Conservation (phyloP, 768 basidiomycete species). For the Phaeotremella skinneri region DNA sequence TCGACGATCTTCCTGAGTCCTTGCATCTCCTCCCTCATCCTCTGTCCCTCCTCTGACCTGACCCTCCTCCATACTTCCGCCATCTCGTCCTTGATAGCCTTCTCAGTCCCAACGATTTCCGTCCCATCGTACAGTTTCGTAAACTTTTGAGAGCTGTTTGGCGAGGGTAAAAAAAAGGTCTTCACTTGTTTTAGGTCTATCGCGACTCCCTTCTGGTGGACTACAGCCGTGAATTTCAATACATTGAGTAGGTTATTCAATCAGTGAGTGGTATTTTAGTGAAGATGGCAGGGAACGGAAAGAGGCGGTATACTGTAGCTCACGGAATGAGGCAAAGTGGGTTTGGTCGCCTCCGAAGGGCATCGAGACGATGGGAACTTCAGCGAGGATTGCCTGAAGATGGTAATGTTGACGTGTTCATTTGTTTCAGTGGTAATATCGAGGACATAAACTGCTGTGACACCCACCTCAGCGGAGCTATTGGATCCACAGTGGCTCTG, state of each 20-base stretch:
- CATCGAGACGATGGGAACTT: conserved; percentile 20
- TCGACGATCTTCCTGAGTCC: conserved; percentile 10
- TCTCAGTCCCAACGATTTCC: conserved; percentile 25
- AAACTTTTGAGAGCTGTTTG: conserved; percentile 11
- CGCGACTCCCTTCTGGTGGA: conserved; percentile 19
- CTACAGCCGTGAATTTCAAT: conserved; percentile 8
- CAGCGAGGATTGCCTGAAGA: conserved; percentile 20
- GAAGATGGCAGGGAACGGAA: not conserved
- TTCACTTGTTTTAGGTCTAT: conserved; percentile 30
- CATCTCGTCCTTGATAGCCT: conserved; percentile 32
- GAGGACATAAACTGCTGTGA: too few relatives aligned
- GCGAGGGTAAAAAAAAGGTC: too few relatives aligned
- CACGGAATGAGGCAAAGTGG: conserved; percentile 18
- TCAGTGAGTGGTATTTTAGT: not conserved
- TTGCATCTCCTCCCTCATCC: conserved; percentile 17
- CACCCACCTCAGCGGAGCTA: conserved; percentile 23
- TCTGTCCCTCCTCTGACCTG: conserved; percentile 16
- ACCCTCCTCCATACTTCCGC: conserved; percentile 15
- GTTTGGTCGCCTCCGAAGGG: conserved; percentile 37
- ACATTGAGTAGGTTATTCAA: not conserved
- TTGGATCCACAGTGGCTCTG: conserved; percentile 30
- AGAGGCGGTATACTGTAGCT: conserved; percentile 1
- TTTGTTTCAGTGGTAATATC: not conserved
- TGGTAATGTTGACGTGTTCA: not conserved
- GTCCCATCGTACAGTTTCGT: conserved; percentile 32